Evolutionary conservation across 2,329 filamentous ascomycete species (phyloP).

Genomic region (Verticillium isaacii): DNA sequence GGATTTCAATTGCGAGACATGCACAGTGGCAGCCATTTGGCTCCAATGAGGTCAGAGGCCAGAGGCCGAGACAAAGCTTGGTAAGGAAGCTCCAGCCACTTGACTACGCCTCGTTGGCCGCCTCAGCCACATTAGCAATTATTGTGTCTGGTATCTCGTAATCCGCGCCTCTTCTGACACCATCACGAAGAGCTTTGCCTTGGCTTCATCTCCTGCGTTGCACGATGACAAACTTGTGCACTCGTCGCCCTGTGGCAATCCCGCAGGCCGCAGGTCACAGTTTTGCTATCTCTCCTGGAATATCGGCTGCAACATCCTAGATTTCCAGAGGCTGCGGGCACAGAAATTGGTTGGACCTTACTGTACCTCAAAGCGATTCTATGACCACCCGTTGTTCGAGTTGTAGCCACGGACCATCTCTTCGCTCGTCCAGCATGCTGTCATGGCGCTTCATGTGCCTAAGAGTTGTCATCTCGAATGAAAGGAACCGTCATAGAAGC

Average conservation of each 20-base stretch:
- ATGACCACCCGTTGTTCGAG: too few species aligned
- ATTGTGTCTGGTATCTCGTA: background rate
- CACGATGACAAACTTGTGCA: background rate
- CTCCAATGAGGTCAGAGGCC: background rate
- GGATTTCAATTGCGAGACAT: background rate
- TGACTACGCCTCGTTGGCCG: background rate
- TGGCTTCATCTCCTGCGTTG: background rate
- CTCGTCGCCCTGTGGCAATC: background rate
- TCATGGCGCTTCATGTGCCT: too few species aligned
- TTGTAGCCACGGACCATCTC: too few species aligned
- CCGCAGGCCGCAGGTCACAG: background rate
- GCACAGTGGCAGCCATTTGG: background rate
- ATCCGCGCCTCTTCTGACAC: background rate
- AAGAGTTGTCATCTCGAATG: too few species aligned
- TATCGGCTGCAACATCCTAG: background rate
- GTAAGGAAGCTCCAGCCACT: background rate
- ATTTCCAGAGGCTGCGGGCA: background rate
- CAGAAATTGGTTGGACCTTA: too few species aligned
- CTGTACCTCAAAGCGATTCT: too few species aligned
- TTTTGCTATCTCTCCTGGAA: background rate
- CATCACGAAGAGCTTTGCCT: background rate
- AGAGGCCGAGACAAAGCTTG: background rate
- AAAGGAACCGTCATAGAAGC: too few species aligned
- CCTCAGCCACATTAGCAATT: background rate
- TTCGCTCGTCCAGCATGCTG: too few species aligned